Evolutionary conservation across 345 rosid species (phyloP).

Genomic region (Leavenworthia alabamica): DNA sequence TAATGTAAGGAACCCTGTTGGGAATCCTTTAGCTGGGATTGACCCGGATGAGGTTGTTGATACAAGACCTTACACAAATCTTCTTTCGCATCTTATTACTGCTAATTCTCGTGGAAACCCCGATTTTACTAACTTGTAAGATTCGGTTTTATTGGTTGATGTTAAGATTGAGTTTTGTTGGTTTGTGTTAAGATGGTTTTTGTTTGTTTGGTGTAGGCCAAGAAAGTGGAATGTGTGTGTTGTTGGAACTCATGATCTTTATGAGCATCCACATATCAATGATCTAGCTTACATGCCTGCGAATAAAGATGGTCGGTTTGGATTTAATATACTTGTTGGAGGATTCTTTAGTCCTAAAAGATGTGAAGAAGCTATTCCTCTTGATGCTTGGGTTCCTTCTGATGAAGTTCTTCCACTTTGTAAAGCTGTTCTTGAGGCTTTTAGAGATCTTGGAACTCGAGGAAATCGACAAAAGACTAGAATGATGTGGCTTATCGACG

Average conservation of each 20-base stretch:
- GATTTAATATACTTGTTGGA: slow-evolving; percentile 88
- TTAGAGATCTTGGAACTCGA: slow-evolving; percentile 79
- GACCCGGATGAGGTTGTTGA: slow-evolving; percentile 85
- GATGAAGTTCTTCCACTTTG: slow-evolving; percentile 69
- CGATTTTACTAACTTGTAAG: slow-evolving; percentile 69
- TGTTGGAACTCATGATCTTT: slow-evolving; percentile 89
- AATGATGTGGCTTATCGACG: slow-evolving; percentile 98
- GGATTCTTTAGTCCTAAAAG: slow-evolving; percentile 91
- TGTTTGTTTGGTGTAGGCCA: slow-evolving; percentile 66
- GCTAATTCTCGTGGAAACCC: slow-evolving; percentile 70
- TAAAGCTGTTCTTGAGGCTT: slow-evolving; percentile 76
- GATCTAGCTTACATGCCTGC: slow-evolving; percentile 99
- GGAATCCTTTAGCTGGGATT: slow-evolving; percentile 89
- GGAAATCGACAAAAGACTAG: slow-evolving; percentile 89
- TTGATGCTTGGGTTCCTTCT: slow-evolving; percentile 87
- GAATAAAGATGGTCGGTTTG: slow-evolving; percentile 59
- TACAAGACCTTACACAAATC: slow-evolving; percentile 74
- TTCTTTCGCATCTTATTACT: slow-evolving; percentile 71
- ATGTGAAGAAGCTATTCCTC: slow-evolving; percentile 88
- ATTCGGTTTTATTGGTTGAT: too few relatives aligned
- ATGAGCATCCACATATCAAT: slow-evolving; percentile 96
- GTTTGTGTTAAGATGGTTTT: slow-evolving; percentile 1
- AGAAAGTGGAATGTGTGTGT: slow-evolving; percentile 95
- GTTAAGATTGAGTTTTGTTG: not conserved
- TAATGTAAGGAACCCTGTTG: slow-evolving; percentile 94